These are phyloP conservation scores for Sarcodon sp. DNA, from an alignment of 768 basidiomycete species.

Conservation along the genomic window DNA sequence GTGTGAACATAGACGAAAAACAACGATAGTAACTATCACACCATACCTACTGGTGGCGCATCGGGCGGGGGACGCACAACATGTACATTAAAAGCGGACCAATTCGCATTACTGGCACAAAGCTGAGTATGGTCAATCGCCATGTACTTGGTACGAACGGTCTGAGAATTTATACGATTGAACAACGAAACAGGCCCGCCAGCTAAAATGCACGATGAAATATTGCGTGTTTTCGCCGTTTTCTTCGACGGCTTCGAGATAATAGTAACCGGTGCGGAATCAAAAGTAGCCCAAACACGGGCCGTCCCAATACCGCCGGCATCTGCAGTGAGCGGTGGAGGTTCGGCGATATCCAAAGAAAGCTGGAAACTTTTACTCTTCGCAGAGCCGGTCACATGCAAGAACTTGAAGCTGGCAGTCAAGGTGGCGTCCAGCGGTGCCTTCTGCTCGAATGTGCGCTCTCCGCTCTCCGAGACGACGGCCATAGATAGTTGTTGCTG, in stretches of 20 bases:
- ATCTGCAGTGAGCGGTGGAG: slow-evolving; percentile 34
- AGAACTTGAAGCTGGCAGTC: slow-evolving; percentile 83
- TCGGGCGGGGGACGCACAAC: slow-evolving; percentile 69
- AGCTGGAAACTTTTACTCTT: slow-evolving; percentile 87
- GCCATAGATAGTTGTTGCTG: slow-evolving; percentile 76
- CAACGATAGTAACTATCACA: slow-evolving; percentile 27
- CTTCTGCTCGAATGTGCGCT: slow-evolving; percentile 77
- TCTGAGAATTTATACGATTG: slow-evolving; percentile 94
- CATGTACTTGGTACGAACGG: slow-evolving; percentile 96
- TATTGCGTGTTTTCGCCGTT: slow-evolving; percentile 90
- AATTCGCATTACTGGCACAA: slow-evolving; percentile 81
- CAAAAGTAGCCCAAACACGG: slow-evolving; percentile 83
- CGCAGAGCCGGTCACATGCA: slow-evolving; percentile 80
- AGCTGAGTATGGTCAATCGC: slow-evolving; percentile 75
- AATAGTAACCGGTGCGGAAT: slow-evolving; percentile 86
- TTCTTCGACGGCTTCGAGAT: slow-evolving; percentile 97
- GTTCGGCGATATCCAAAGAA: slow-evolving; percentile 75
- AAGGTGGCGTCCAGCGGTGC: slow-evolving; percentile 73
- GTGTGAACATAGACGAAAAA: not conserved
- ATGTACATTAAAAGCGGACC: slow-evolving; percentile 93
- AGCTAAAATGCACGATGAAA: slow-evolving; percentile 80
- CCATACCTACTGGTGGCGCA: slow-evolving; percentile 50
- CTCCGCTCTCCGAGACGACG: slow-evolving; percentile 73
- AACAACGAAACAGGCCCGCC: slow-evolving; percentile 87
- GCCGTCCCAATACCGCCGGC: slow-evolving; percentile 32